Percentiles rank a stretch among this genome's conserved stretches.
phyloP scores from a whole-genome alignment of 169 alveolate species.

The Toxoplasma gondii region DNA sequence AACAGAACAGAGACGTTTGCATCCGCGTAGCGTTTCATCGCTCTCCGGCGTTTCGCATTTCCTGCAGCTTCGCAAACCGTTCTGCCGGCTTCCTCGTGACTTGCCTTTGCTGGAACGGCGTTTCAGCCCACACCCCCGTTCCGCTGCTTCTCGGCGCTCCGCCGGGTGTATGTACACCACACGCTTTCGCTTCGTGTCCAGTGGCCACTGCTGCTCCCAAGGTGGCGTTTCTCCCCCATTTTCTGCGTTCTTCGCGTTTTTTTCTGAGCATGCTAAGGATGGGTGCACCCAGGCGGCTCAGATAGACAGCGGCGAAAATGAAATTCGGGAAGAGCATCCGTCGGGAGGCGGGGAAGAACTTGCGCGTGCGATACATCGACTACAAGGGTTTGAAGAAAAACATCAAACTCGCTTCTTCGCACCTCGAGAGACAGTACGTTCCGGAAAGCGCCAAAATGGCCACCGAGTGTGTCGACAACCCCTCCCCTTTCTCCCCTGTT shows the following conservation, averaged over 20 bases:
- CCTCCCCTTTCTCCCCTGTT: background rate
- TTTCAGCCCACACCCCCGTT: too few relatives aligned
- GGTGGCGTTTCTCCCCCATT: too few relatives aligned
- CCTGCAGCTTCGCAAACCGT: too few relatives aligned
- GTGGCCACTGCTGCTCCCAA: background rate
- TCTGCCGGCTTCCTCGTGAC: too few relatives aligned
- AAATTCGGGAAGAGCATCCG: slow-evolving; percentile 55
- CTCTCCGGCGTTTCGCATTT: too few relatives aligned
- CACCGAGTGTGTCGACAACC: background rate
- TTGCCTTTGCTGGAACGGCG: too few relatives aligned
- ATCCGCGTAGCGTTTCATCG: too few relatives aligned
- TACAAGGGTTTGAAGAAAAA: slow-evolving; percentile 36
- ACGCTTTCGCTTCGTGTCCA: too few relatives aligned
- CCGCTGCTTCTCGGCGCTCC: too few relatives aligned
- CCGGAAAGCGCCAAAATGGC: too few relatives aligned
- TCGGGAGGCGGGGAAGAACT: slow-evolving; percentile 43
- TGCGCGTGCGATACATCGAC: slow-evolving; percentile 7
- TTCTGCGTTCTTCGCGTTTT: background rate
- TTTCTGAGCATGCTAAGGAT: background rate
- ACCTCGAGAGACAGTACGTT: slow-evolving; percentile 4
- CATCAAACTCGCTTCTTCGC: slow-evolving; percentile 43
- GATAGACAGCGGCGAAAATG: background rate
- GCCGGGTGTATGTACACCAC: too few relatives aligned
- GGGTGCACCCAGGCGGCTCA: background rate
- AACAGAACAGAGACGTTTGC: too few relatives aligned